Evolutionary conservation across 192 early-diverging fungal species (phyloP).

Genomic region (Mortierella hygrophila): DNA sequence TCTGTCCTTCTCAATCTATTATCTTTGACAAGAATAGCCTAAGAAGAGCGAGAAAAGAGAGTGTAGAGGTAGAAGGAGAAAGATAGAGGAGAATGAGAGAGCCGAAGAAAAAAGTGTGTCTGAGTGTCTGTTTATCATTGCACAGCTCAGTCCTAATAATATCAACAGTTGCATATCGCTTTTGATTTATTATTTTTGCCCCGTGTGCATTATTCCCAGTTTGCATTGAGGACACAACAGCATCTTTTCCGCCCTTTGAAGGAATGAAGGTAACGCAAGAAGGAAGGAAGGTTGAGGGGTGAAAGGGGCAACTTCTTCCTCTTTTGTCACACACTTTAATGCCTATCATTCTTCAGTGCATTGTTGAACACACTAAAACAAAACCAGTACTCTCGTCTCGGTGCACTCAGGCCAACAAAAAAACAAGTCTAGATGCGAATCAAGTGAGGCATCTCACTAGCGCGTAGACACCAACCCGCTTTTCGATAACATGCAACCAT

Average conservation of each 20-base stretch:
- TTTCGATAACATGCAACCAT: too few relatives aligned
- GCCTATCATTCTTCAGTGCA: not conserved
- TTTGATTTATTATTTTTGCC: not conserved
- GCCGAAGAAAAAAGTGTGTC: too few relatives aligned
- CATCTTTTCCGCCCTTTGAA: too few relatives aligned
- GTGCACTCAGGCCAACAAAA: not conserved
- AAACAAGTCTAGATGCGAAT: not conserved
- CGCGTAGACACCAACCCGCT: too few relatives aligned
- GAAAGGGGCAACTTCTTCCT: not conserved
- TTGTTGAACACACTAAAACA: not conserved
- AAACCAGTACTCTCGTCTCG: not conserved
- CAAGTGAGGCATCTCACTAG: too few relatives aligned
- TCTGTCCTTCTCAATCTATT: not conserved
- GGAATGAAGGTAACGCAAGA: not conserved
- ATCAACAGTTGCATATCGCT: not conserved
- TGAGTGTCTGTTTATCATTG: not conserved
- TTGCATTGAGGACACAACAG: not conserved
- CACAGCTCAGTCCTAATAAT: conserved; percentile 1
- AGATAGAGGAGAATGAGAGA: not conserved
- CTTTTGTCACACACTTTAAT: not conserved
- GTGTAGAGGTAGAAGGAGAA: not conserved
- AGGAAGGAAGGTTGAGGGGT: not conserved
- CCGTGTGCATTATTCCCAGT: conserved; percentile 2
- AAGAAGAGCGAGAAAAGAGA: not conserved
- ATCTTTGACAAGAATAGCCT: not conserved